Evolutionary conservation across 2,329 filamentous ascomycete genomes (phyloP), one percentile per base, ranked within the genome.

Genomic region (Trichoderma oligosporum): DNA sequence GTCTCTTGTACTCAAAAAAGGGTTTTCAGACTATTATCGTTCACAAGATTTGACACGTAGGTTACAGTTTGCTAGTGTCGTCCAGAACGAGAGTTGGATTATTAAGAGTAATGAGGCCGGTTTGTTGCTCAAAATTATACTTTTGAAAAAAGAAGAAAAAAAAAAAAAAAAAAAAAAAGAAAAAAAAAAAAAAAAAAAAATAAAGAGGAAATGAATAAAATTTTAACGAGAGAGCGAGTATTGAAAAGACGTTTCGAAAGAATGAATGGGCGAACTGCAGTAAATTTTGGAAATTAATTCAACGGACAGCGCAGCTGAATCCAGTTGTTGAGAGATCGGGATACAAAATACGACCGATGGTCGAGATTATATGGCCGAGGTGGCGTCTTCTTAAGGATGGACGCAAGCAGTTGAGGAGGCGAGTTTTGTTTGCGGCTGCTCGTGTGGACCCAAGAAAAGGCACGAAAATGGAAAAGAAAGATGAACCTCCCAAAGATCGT

Each of bases 301-400:
- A 63, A 61, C 70, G 76, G 76, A 79, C 77, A 80, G 77, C 77
- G 65, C 77, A 77, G 78, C 77, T 79, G 77, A 73, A 79, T 79
- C 77, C 77, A 71, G 64, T 62, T 54, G 60, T 60, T 60, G 57
- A 44, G 63, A 41, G 57, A 60, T 61, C 45, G 62, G 56, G 55
- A 56, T 57, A 52, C 41, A 47, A 60, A 53, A 36, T 54, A 55
- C 51, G 48, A 58, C 57, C 36, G 9, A 48, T 66, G 64, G 55
- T 59, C 45, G 31, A 46, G 22, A 42, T 48, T 31, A 55, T 31
- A 55, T 55, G 44, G 56, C 46, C 56, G 42, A 49, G 44, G 47
- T 22, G 38, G 51, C 36, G 46, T 33, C 57, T 55, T 57, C 48
- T 33, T 33, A 18, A 53, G 48, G 33, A 39, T 38, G 18, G 22